Base-by-base conservation (phyloP, 2,329 filamentous ascomycete species). In the Sclerotinia subarctica region DNA sequence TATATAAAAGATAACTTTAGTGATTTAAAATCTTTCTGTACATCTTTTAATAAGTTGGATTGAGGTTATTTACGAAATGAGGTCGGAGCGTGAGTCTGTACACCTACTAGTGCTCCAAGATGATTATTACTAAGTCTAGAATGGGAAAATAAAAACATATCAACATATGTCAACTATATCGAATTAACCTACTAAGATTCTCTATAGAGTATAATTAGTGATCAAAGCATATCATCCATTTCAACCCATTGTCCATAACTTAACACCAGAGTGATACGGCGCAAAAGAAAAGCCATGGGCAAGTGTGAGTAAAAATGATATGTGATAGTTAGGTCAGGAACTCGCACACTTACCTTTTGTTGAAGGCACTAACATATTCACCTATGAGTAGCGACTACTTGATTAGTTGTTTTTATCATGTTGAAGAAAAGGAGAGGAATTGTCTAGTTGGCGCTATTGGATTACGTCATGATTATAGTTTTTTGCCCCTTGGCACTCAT, bases 381-480 rank as follows among this genome's bases (percentile, higher is more conserved):
- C 38, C 38, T 13, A 15, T 42, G 38, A 42, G 11, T 15, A 42
- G 11, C 17, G 32, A 7, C 44, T 17, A 21, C 4, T 46, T 3
- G 11, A 35, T 35, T 54, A 11, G n/a, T n/a, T 54, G 13, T n/a
- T 3, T 13, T n/a, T 24, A n/a, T 17, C 8, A 15, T 47, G 13
- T 47, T 60, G 1, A 5, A 15, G 15, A 49, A 32, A 60, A 4
- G 17, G 15, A 8, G 13, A 6, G 24, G 29, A 19, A 7, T 62
- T 49, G 29, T 21, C 19, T 24, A 8, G 5, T 38, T 17, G 21
- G 3, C 58, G 21, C 29, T 17, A 47, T 8, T 26, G 8, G n/a
- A 38, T 62, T 51, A 62, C 46, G 58, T 62, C 58, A 62, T 63
- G 46, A 63, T 42, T 51, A 38, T 38, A 51, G 21, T 49, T 51